Evolutionary conservation across 2,329 filamentous ascomycete genomes (phyloP).

Genomic region (Exophiala bonariae): DNA sequence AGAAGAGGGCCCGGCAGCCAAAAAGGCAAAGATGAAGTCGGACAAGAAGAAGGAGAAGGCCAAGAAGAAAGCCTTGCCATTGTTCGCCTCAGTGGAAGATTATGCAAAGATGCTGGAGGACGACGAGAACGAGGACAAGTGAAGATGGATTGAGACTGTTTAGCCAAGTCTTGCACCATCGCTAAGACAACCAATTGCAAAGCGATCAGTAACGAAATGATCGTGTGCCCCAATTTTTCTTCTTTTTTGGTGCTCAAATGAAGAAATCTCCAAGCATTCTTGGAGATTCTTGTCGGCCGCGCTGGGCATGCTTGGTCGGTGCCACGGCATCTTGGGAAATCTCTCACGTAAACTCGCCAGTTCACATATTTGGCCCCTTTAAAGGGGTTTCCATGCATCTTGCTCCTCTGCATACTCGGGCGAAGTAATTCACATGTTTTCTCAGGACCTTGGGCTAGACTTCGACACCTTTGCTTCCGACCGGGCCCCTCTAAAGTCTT

Average conservation of each 20-base stretch:
- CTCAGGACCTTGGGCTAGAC: no score
- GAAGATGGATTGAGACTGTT: background rate
- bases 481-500: no score
- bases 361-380: no score
- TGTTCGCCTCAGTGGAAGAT: constrained; percentile 89
- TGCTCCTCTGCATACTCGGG: no score
- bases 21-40: constrained; percentile 42
- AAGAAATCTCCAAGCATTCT: background rate
- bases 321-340: background rate
- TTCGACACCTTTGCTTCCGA: no score
- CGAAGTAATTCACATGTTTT: no score
- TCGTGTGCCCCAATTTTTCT: no score
- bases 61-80: constrained; percentile 85
- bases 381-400: no score
- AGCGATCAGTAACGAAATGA: no score
- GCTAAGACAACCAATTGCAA: no score
- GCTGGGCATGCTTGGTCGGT: background rate
- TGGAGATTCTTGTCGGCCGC: constrained; percentile 1
- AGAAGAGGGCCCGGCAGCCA: background rate
- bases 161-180: background rate
- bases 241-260: no score
- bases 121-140: constrained; percentile 57
- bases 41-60: constrained; percentile 50
- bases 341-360: no score
- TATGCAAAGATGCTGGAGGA: constrained; percentile 81